Evolutionary conservation across 768 basidiomycete species (phyloP), one percentile per base, ranked within the genome.

Genomic region (Lentinula boryana): DNA sequence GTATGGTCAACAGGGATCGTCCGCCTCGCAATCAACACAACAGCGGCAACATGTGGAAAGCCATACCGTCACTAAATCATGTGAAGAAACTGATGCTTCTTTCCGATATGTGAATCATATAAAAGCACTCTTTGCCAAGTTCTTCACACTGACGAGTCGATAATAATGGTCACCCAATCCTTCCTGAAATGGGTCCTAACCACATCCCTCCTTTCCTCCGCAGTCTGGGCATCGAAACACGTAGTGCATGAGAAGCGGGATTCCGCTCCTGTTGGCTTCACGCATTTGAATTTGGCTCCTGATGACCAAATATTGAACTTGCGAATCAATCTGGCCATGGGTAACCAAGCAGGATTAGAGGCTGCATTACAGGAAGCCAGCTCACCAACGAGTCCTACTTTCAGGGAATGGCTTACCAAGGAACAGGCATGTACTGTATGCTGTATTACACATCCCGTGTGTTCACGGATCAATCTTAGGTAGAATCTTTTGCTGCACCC

Each of bases 301-400:
- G 60, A 66, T 3, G 53, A 62, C 21, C 53, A 63, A 21, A 40
- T 60, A 32, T 65, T 76, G 31, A 68, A 68, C 41, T 63, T 76
- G 50, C 71, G 72, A 61, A 69, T 76, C 54, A 72, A 69, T 41
- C 68, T 76, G 51, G 68, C 66, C 4, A 71, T 71, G 62, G 67
- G 65, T 54, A 56, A 75, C 65, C 64, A 70, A 32, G 63, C 64
- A 18, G 75, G 72, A 1, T 66, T 76, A 31, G 69, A 72, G 67
- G 65, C 60, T 32, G 69, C 70, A 16, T 57, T 76, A 5, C 65
- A 71, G 55, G 70, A 68, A 38, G 73, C 72, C 27, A 71, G 71
- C 56, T 65, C 64, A 6, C 75, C 75, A 0, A 58, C 49, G 13
- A 74, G 69, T 61, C 49, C 63, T 18, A 63, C 61, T 44, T 75